Evolutionary conservation across 1,284 basidiomycete genomes (phyloP).

Genomic region (Bondarzewia mesenterica): DNA sequence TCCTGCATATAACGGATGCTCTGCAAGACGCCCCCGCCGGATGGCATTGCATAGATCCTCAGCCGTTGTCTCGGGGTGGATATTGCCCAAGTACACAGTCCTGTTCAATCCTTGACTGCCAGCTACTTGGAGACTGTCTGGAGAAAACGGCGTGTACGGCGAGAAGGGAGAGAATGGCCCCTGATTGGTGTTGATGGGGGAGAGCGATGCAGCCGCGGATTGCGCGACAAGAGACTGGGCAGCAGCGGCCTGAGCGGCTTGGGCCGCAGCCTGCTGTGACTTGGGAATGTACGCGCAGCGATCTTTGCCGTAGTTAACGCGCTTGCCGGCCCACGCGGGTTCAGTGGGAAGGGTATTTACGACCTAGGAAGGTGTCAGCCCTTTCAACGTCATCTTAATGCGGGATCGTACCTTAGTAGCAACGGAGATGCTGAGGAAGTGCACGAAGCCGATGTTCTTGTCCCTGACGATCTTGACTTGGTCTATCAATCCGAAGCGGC

Average conservation of each 20-base stretch:
- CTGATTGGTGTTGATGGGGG: slow-evolving; percentile 21
- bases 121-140: slow-evolving; percentile 38
- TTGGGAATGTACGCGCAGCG: slow-evolving; percentile 92
- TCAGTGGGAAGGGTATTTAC: slow-evolving; percentile 86
- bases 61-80: slow-evolving; percentile 85
- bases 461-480: slow-evolving; percentile 97
- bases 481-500: slow-evolving; percentile 90
- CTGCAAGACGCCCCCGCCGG: slow-evolving; percentile 85
- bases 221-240: slow-evolving; percentile 71
- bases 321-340: slow-evolving; percentile 87
- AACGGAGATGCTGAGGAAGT: slow-evolving; percentile 88
- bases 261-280: slow-evolving; percentile 78
- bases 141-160: slow-evolving; percentile 51
- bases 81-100: slow-evolving; percentile 90
- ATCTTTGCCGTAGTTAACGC: slow-evolving; percentile 93
- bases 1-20: slow-evolving; percentile 89
- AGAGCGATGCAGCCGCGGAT: slow-evolving; percentile 34
- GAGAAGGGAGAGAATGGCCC: slow-evolving; percentile 40
- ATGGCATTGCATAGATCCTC: slow-evolving; percentile 94
- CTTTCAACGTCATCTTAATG: slow-evolving; percentile 8
- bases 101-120: slow-evolving; percentile 63
- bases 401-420: slow-evolving; percentile 72
- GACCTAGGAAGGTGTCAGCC: slow-evolving; percentile 40
- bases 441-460: slow-evolving; percentile 96
- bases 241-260: slow-evolving; percentile 75